Base-by-base conservation (phyloP, 2,329 filamentous ascomycete species). In the Aspergillus brunneoviolaceus region DNA sequence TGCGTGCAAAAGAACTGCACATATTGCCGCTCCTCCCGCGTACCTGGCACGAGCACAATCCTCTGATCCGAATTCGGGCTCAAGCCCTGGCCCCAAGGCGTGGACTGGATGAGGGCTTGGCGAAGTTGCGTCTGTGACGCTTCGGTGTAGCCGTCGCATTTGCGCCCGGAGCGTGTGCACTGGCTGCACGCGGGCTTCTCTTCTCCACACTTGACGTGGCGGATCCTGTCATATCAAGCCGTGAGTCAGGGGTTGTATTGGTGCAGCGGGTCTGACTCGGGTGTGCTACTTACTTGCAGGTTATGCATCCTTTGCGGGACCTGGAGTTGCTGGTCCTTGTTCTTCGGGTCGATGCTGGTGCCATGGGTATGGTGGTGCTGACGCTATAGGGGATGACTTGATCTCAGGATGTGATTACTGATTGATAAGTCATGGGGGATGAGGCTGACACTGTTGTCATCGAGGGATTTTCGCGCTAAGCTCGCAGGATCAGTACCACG, bases 191-290 rank as follows among this genome's bases (percentile, higher is more conserved):
- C 74, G 0, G 84, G 84, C 60, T 82, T 84, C 14, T 70, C 73
- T 70, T 86, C 84, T 62, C 84, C 84, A 67, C 84, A 86, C 69
- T 85, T 85, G 56, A 85, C 80, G 59, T 83, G 82, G 54, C 83
- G 81, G 33, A 83, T 79, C 71, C 82, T 85, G 57, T 23, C 29
- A 58, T 29, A 2, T 29, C 27, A 3, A 29, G 27, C 27, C 7
- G 27, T 60, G 19, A 16, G 50, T 31, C 10, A 50, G 47, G 51
- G 51, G n/a, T 6, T 27, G 6, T 2, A 29, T 23, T 16, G 31
- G n/a, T 25, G 11, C 16, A 35, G n/a, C 49, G 5, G 11, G 23
- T 29, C 14, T 16, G 14, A 29, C 27, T 29, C 7, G 27, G 9
- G 14, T 9, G 42, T 11, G 48, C 35, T n/a, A 79, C 81, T 63